Percentiles rank a stretch among this genome's conserved stretches.
phyloP scores from a whole-genome alignment of 345 rosid genomes.

The Gossypioides kirkii region DNA sequence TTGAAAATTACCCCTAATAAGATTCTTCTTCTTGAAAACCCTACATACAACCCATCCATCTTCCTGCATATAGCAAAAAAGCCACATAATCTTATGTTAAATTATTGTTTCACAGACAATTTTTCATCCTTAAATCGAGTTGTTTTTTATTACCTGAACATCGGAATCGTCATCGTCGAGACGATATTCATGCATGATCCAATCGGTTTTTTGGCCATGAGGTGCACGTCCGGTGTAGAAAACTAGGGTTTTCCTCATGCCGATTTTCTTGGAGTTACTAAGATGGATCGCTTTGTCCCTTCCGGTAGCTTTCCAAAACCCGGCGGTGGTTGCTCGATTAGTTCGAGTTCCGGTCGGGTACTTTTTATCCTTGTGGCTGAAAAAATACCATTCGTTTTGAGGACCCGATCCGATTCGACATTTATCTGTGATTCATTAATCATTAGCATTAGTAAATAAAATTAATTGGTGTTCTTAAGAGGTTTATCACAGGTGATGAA shows the following conservation, averaged over 20 bases:
- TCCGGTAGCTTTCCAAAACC: constrained; percentile 99
- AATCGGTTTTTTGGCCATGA: constrained; percentile 93
- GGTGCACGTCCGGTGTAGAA: constrained; percentile 99
- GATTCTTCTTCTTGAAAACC: constrained; percentile 64
- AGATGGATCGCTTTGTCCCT: constrained; percentile 93
- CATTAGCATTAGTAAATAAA: neutral
- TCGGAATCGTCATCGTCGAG: constrained; percentile 62
- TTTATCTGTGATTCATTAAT: constrained; percentile 41
- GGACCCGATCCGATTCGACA: constrained; percentile 93
- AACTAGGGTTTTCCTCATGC: constrained; percentile 96
- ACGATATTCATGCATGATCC: constrained; percentile 99
- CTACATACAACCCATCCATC: constrained; percentile 69
- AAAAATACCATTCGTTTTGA: constrained; percentile 97
- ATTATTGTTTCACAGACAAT: neutral
- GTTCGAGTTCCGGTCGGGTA: constrained; percentile 97
- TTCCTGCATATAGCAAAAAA: constrained; percentile 38
- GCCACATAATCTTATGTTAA: neutral
- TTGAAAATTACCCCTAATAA: constrained; percentile 32
- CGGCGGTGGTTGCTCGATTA: constrained; percentile 92
- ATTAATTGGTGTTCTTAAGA: neutral
- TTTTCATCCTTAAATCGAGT: neutral
- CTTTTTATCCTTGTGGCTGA: constrained; percentile 99
- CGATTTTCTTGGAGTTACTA: constrained; percentile 67
- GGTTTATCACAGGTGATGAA: neutral
- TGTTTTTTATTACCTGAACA: constrained; percentile 41